Evolutionary conservation across 345 rosid species (phyloP), one percentile per base, ranked within the genome.

Genomic region (Arabis hirsuta): DNA sequence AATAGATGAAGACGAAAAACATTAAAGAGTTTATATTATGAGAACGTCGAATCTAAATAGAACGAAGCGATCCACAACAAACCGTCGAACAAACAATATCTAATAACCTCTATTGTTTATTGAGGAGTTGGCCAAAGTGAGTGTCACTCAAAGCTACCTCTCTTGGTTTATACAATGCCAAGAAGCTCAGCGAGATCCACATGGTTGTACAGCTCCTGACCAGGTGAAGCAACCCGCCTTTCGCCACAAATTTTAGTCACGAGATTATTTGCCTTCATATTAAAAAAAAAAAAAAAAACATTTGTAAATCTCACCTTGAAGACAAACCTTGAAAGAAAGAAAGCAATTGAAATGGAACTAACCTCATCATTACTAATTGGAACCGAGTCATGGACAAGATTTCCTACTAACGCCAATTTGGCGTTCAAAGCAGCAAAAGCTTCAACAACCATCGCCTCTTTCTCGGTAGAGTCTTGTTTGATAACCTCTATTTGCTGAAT

Each of bases 141-240:
- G 29, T 27, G 29, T 27, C 29, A 27, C 3, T 27, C 97, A 22
- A 22, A 1, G 24, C 24, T 22, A 22, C 24, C 24, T 22, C 24
- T 22, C 24, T 22, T 22, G 24, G 24, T 22, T 22, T 22, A 22
- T 22, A 22, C 24, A 60, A 94, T 89, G 9, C 82, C 97, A 26
- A 91, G 87, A 74, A 87, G 88, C 75, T 94, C 96, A 62, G 91
- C 91, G 12, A 94, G 98, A 60, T 94, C 97, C 19, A 94, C 97
- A 78, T 94, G 98, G 78, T 86, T 90, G 81, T 80, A 85, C 61
- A 91, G 55, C 76, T 84, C 88, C 5, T 55, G 52, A 44, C 74
- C 74, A 68, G 59, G 66, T 4, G 83, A 67, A 77, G 84, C 85
- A 55, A 72, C 4, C 10, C 87, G 82, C 71, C 65, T 88, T 72